Evolutionary conservation across 1,284 basidiomycete species (phyloP).

Genomic region (Cutaneotrichosporon cutaneum): DNA sequence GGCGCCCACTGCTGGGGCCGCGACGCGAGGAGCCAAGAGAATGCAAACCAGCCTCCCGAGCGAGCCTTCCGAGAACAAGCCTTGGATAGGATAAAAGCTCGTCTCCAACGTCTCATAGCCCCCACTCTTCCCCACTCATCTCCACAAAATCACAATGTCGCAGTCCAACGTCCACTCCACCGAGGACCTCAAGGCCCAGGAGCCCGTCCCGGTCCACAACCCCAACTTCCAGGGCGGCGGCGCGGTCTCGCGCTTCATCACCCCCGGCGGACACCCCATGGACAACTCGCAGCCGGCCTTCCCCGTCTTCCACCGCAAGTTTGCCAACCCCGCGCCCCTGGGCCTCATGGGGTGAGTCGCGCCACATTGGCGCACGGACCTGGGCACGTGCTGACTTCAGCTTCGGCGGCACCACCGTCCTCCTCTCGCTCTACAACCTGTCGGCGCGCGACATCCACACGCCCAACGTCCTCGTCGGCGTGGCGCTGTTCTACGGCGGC

Average conservation of each 20-base stretch:
- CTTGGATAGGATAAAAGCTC: conserved; percentile 1
- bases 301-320: conserved; percentile 52
- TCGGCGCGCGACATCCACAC: conserved; percentile 49
- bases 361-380: not conserved
- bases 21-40: not conserved
- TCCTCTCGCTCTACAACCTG: conserved; percentile 56
- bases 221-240: conserved; percentile 34
- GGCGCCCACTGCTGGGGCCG: not conserved
- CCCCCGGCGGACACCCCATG: conserved; percentile 49
- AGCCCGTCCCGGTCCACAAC: not conserved
- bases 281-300: conserved; percentile 50
- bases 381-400: conserved; percentile 6
- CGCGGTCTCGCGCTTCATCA: conserved; percentile 36
- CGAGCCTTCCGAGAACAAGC: not conserved
- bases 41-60: not conserved
- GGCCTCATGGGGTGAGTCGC: conserved; percentile 52
- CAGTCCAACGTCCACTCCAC: not conserved
- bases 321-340: conserved; percentile 59
- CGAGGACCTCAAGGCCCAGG: conserved; percentile 7
- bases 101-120: not conserved
- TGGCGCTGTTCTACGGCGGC: conserved; percentile 74
- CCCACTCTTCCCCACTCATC: not conserved
- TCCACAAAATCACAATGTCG: not conserved
- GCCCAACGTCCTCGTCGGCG: conserved; percentile 76
- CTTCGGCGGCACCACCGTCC: conserved; percentile 58